Evolutionary conservation across 2,329 filamentous ascomycete species (phyloP).

Genomic region (Fusarium tjaetaba): DNA sequence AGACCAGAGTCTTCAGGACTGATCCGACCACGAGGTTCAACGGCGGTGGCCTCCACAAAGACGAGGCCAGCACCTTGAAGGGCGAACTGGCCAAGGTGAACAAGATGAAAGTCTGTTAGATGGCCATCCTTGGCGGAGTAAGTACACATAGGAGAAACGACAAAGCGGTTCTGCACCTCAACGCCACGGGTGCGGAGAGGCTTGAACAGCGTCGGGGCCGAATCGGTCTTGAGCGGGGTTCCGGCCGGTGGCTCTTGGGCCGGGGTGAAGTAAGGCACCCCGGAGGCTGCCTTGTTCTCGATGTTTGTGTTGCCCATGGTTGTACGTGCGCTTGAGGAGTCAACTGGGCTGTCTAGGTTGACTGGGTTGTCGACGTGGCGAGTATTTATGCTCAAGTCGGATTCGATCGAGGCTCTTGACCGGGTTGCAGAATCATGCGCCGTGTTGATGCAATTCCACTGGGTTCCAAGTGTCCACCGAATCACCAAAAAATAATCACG

Average conservation of each 20-base stretch:
- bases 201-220: conserved; percentile 64
- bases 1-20: conserved; percentile 82
- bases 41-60: conserved; percentile 81
- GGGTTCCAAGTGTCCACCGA: neutral
- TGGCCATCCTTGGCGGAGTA: conserved; percentile 71
- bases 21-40: conserved; percentile 81
- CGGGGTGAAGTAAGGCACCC: conserved; percentile 65
- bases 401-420: neutral
- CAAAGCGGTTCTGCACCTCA: conserved; percentile 66
- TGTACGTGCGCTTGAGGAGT: neutral
- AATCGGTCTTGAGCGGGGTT: conserved; percentile 53
- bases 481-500: neutral
- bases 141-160: conserved; percentile 70
- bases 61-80: conserved; percentile 78
- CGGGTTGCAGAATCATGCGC: neutral
- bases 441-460: conserved; percentile 3
- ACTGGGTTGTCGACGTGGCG: neutral
- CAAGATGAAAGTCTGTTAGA: conserved; percentile 81
- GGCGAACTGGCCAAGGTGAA: conserved; percentile 83
- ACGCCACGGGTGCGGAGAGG: conserved; percentile 65
- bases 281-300: conserved; percentile 53
- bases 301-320: conserved; percentile 35
- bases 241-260: conserved; percentile 62
- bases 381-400: conserved; percentile 13
- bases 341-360: neutral